These are phyloP conservation scores for Leucocoprinus sp. DNA, from an alignment of 768 basidiomycete genomes.

Conservation along the genomic window DNA sequence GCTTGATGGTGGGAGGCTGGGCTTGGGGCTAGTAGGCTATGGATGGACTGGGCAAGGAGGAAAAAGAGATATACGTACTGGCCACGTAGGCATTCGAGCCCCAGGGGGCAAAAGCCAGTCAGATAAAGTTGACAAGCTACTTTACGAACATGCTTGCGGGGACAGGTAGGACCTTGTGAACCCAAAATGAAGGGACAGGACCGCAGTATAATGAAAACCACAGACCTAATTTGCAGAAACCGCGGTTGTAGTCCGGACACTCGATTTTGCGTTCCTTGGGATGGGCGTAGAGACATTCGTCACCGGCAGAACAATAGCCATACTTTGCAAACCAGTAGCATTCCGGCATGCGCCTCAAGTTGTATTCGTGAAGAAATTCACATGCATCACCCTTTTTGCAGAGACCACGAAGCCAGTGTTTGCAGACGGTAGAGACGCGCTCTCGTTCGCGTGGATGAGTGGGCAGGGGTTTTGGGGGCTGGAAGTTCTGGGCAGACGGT, in stretches of 20 bases:
- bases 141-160: slow-evolving; percentile 86
- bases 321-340: slow-evolving; percentile 99
- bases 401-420: slow-evolving; percentile 95
- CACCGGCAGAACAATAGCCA: slow-evolving; percentile 94
- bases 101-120: slow-evolving; percentile 88
- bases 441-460: slow-evolving; percentile 79
- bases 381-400: slow-evolving; percentile 98
- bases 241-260: slow-evolving; percentile 92
- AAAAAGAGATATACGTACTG: slow-evolving; percentile 53
- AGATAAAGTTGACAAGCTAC: slow-evolving; percentile 88
- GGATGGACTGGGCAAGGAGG: slow-evolving; percentile 10
- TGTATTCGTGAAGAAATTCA: slow-evolving; percentile 99
- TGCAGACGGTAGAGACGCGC: slow-evolving; percentile 88
- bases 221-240: slow-evolving; percentile 90
- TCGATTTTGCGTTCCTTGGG: slow-evolving; percentile 87
- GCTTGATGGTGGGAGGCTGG: slow-evolving; percentile 55
- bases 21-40: slow-evolving; percentile 57
- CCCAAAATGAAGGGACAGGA: slow-evolving; percentile 10
- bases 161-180: slow-evolving; percentile 69
- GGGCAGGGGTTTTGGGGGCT: slow-evolving; percentile 75
- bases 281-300: slow-evolving; percentile 95
- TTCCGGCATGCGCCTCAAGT: slow-evolving; percentile 94
- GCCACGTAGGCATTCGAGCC: slow-evolving; percentile 79
- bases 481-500: slow-evolving; percentile 85
- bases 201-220: slow-evolving; percentile 11